Base-by-base conservation (phyloP, 1,284 basidiomycete genomes). In the Agroathelia rolfsii region DNA sequence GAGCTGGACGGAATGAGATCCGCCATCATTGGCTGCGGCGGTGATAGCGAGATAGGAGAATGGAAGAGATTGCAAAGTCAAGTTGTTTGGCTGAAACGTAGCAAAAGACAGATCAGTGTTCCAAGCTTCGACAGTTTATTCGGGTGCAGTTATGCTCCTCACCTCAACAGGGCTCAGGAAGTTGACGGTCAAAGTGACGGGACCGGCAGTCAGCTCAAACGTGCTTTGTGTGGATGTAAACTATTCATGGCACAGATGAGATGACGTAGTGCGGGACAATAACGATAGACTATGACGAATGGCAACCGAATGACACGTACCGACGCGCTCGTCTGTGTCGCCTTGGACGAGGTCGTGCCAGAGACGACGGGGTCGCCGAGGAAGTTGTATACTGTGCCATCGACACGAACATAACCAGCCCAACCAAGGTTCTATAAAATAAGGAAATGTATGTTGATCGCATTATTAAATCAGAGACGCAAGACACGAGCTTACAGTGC, bases 321-420 rank as follows among this genome's bases (percentile, higher is more conserved):
- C 43, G 58, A 48, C 16, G 69, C 59, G 45, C 64, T 72, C 43
- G 66, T 73, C 51, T 79, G 76, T 1, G 59, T 58, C 0, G 76
- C 75, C 37, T 70, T 61, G 1, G 49, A 52, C 28, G 66, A 59
- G 1, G 57, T 46, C n/a, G 56, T 50, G 1, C 51, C 59, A 2
- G 64, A 43, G n/a, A 72, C 67, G 26, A 40, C 47, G 2, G 75
- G 67, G 10, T 47, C 48, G 13, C 78, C 78, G n/a, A 82, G 57
- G 49, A 73, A 78, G 36, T 52, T 70, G 48, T 76, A 80, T 1
- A 66, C 50, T 10, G 51, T 55, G 3, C 66, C 69, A 40, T 81
- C 77, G 3, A 81, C 74, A 34, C 67, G 69, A 35, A 73, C 58
- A 37, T 72, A 70, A 2, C 77, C 77, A 14, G 71, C 71, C 77